A percentile compares a stretch with the other conserved stretches of the same genome.
phyloP scores from a whole-genome alignment of 1,139 yeast species.

The Scheffersomyces parashehatae region DNA sequence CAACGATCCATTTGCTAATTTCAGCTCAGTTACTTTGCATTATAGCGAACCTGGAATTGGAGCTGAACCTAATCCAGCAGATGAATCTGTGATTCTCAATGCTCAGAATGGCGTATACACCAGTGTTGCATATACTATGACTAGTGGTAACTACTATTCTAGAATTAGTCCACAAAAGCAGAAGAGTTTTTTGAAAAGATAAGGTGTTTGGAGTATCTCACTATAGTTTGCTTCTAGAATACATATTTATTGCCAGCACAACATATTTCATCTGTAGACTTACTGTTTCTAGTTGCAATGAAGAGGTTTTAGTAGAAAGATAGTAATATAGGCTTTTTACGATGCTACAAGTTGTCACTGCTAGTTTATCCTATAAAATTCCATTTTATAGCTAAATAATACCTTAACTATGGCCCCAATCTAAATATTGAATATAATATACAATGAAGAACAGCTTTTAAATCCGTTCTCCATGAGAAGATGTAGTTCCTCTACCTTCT shows the following conservation, averaged over 20 bases:
- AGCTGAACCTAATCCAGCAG: slow-evolving; percentile 28
- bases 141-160: slow-evolving; percentile 19
- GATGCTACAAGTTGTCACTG: too few species aligned
- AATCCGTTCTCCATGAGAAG: neutral
- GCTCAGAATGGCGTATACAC: slow-evolving; percentile 56
- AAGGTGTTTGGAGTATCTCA: too few species aligned
- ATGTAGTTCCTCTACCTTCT: too few species aligned
- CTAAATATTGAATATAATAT: neutral
- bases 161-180: slow-evolving; percentile 32
- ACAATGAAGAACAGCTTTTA: neutral
- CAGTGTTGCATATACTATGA: slow-evolving; percentile 65
- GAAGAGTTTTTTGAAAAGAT: slow-evolving; percentile 30
- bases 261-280: too few species aligned
- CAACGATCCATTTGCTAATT: slow-evolving; percentile 80
- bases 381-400: too few species aligned
- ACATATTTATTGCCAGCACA: too few species aligned
- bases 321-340: too few species aligned
- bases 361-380: too few species aligned
- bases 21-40: slow-evolving; percentile 86
- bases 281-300: too few species aligned
- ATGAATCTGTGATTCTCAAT: slow-evolving; percentile 42
- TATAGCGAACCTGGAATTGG: slow-evolving; percentile 50
- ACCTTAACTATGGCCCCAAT: too few species aligned
- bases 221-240: too few species aligned
- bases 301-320: too few species aligned